Base-by-base conservation (phyloP, 306 rosid species). In the Medicago arabica region DNA sequence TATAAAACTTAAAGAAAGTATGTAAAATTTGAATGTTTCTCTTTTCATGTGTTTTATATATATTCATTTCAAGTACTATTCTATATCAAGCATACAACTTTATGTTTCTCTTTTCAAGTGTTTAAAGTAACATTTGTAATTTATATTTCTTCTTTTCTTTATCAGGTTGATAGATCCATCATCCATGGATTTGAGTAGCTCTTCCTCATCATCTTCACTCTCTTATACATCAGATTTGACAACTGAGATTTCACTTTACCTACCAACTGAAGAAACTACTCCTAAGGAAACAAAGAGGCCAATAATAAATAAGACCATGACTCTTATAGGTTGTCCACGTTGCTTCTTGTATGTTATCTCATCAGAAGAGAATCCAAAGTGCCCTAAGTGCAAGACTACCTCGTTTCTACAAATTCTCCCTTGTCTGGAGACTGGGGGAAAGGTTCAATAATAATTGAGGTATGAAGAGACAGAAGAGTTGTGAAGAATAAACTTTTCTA, bases 171-270 rank as follows among this genome's bases (percentile, higher is more conserved):
- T 47, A 47, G 53, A 47, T 47, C 53, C 14, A 47, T 47, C 17
- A 47, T 47, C 53, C 14, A 47, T 47, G 53, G 53, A 47, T 47
- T 47, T 14, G 53, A 47, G 53, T 14, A 53, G 59, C n/a, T 9
- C n/a, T 19, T 53, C 59, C 8, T 53, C 59, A 16, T 17, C 59
- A 16, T 57, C 63, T 19, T 57, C 63, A 21, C 21, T 57, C 10
- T 57, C 63, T 57, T 57, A 21, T 21, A 9, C 63, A 10, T 57
- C 63, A 57, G 36, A 57, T 57, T 57, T 57, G 6, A 57, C 63
- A 10, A 8, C n/a, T 10, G 63, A 57, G 15, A 19, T 57, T 19
- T 10, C 36, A 18, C 60, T 54, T 18, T 17, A 17, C 2, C 23
- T 2, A 50, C 55, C 19, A 53, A 53, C 59, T 6, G 59, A 53